Percentiles rank a stretch among this genome's conserved stretches.
Evolutionary conservation across 108 stramenopile species (phyloP).

Genomic region (Discostella stelligeroides): DNA sequence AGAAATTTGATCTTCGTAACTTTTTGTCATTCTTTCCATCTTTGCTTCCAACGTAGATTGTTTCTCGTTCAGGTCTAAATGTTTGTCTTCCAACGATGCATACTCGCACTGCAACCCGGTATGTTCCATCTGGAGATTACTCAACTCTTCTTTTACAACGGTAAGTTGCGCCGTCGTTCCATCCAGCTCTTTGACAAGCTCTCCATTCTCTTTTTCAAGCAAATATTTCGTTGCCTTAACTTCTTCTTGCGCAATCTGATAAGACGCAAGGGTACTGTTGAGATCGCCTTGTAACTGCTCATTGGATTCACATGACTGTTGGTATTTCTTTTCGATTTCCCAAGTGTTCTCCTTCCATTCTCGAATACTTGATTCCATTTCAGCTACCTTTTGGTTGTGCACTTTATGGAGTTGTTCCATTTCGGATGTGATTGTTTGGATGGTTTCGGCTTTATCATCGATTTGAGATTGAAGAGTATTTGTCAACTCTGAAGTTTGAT

Average conservation of each 20-base stretch:
- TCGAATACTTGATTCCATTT: not conserved
- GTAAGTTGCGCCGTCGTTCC: slow-evolving; percentile 1
- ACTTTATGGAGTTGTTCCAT: not conserved
- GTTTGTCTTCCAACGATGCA: slow-evolving; percentile 5
- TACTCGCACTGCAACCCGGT: slow-evolving; percentile 3
- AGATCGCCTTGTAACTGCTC: not conserved
- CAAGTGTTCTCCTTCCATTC: not conserved
- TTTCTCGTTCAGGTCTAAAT: slow-evolving; percentile 20
- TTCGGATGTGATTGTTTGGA: slow-evolving; percentile 1
- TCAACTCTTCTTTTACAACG: not conserved
- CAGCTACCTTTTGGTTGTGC: not conserved
- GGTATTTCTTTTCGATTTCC: not conserved
- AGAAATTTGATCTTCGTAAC: not conserved
- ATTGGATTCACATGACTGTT: not conserved
- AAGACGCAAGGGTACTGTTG: not conserved
- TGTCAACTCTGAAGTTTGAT: not conserved
- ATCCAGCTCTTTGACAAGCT: not conserved
- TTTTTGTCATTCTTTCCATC: slow-evolving; percentile 16
- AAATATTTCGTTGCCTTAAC: slow-evolving; percentile 11
- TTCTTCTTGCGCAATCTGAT: slow-evolving; percentile 11
- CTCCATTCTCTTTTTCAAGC: slow-evolving; percentile 13
- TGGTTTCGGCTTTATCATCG: not conserved
- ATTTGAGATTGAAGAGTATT: not conserved
- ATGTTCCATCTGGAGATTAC: slow-evolving; percentile 1
- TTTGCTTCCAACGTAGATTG: slow-evolving; percentile 1